A percentile compares a stretch with the other conserved stretches of the same genome.
phyloP scores from a whole-genome alignment of 345 rosid species.

The Ricinus communis region DNA sequence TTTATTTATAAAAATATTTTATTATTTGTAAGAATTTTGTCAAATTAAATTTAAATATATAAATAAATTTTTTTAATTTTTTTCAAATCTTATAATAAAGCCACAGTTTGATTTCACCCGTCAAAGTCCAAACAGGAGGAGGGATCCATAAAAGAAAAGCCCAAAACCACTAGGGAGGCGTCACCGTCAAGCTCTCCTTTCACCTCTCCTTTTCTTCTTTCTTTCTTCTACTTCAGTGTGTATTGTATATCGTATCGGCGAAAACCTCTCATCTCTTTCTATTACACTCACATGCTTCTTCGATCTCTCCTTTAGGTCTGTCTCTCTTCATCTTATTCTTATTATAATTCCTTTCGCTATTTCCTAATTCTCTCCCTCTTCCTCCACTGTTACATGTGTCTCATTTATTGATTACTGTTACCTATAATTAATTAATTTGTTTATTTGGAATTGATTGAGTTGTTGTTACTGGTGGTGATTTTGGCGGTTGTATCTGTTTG shows the following conservation, averaged over 20 bases:
- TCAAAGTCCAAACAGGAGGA: too few relatives aligned
- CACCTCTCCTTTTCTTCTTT: background rate
- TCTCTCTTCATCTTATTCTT: background rate
- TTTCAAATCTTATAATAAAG: too few relatives aligned
- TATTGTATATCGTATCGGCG: background rate
- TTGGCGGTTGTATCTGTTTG: background rate
- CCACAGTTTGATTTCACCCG: too few relatives aligned
- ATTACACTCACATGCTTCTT: background rate
- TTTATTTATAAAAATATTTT: too few relatives aligned
- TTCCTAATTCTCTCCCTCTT: background rate
- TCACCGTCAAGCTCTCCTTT: conserved; percentile 1
- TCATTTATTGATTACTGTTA: background rate
- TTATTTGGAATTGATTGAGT: too few relatives aligned
- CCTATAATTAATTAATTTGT: background rate
- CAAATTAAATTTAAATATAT: too few relatives aligned
- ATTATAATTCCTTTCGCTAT: background rate
- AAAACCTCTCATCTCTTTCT: background rate
- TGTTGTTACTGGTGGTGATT: background rate
- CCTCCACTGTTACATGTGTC: too few relatives aligned
- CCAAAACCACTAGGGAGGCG: background rate
- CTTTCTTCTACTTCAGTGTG: background rate
- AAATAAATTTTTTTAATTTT: too few relatives aligned
- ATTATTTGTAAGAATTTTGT: too few relatives aligned
- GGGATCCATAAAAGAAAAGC: too few relatives aligned
- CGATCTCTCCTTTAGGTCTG: conserved; percentile 15